These are phyloP conservation scores for Sergeia podlipaevii DNA, from an alignment of 208 protist genomes.

Conservation along the genomic window DNA sequence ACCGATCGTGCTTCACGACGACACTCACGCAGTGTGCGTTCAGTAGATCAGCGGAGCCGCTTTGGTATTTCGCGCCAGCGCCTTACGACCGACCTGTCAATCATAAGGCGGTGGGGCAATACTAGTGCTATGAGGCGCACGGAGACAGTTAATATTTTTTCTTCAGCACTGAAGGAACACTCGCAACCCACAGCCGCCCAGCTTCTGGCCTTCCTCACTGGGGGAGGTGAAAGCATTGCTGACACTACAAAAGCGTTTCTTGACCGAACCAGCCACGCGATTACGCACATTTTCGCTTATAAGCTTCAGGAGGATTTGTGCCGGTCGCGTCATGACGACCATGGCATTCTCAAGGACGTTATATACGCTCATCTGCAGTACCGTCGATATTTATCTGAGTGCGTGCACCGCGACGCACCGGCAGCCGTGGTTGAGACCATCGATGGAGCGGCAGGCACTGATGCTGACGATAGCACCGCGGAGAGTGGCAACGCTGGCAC, in stretches of 20 bases:
- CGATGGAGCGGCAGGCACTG: neutral
- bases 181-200: constrained; percentile 45
- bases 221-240: constrained; percentile 28
- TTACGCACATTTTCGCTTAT: constrained; percentile 50
- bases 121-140: neutral
- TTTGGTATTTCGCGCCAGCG: constrained; percentile 2
- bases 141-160: constrained; percentile 28
- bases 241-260: constrained; percentile 34
- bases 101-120: no score
- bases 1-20: constrained; percentile 18
- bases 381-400: neutral
- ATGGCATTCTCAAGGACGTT: constrained; percentile 36
- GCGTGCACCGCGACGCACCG: constrained; percentile 4
- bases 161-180: constrained; percentile 21
- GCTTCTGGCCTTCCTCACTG: constrained; percentile 59
- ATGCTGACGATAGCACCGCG: neutral
- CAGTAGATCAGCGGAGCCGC: constrained; percentile 19
- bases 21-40: constrained; percentile 15
- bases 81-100: no score
- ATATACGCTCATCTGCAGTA: neutral
- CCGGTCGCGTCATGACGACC: constrained; percentile 33
- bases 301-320: constrained; percentile 65
- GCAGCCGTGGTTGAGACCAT: neutral
- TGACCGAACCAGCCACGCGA: constrained; percentile 36
- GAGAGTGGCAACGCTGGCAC: neutral